Evolutionary conservation across 1,284 basidiomycete genomes (phyloP).

Genomic region (Cystobasidiaceae sp.): DNA sequence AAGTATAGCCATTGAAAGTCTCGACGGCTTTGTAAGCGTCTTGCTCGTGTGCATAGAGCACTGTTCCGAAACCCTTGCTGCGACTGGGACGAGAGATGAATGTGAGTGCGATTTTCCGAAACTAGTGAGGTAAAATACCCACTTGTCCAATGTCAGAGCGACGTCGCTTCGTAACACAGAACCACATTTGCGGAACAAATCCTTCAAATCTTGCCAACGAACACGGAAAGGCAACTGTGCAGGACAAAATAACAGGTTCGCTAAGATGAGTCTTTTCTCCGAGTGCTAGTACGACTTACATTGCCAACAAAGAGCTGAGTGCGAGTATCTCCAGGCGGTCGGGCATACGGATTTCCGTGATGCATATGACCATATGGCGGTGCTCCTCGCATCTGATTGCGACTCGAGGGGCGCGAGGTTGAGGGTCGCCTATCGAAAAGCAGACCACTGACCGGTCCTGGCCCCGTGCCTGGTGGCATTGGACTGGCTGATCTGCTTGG

Average conservation of each 20-base stretch:
- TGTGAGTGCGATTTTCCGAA: constrained; percentile 1
- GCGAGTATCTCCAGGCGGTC: not conserved
- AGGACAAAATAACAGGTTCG: not conserved
- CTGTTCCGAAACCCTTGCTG: constrained; percentile 49
- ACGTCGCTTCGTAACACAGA: constrained; percentile 92
- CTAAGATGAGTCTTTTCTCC: not conserved
- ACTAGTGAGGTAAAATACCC: too few relatives aligned
- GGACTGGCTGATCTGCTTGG: not conserved
- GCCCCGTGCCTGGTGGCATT: not conserved
- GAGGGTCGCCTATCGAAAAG: not conserved
- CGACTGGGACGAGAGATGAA: constrained; percentile 42
- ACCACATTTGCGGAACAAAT: constrained; percentile 89
- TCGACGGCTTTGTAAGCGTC: constrained; percentile 48
- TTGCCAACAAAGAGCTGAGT: constrained; percentile 31
- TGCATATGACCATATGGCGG: not conserved
- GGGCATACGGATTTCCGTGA: not conserved
- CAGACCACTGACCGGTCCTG: not conserved
- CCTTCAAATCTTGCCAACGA: constrained; percentile 97
- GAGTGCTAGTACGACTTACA: not conserved
- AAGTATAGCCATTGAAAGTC: constrained; percentile 44
- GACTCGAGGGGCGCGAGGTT: constrained; percentile 15
- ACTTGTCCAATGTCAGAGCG: constrained; percentile 35
- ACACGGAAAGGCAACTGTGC: constrained; percentile 82
- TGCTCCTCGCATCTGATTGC: not conserved
- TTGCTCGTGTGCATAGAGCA: constrained; percentile 47